Evolutionary conservation across 306 rosid genomes (phyloP).

Genomic region (Macrotyloma uniflorum): DNA sequence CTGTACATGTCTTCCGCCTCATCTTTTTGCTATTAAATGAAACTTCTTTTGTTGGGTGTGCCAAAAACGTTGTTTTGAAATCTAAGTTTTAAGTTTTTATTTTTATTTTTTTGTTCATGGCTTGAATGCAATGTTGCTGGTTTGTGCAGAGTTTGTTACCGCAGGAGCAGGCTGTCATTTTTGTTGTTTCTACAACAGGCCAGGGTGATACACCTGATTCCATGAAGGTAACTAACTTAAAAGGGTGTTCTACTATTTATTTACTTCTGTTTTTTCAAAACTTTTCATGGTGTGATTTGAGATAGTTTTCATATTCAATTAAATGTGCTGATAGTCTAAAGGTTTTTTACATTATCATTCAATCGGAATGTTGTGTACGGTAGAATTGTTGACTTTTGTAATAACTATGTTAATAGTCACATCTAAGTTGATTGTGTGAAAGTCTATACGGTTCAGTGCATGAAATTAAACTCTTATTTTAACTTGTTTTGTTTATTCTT

Average conservation of each 20-base stretch:
- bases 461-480: neutral
- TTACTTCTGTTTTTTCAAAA: neutral
- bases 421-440: neutral
- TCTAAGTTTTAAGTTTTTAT: neutral
- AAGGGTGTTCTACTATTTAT: neutral
- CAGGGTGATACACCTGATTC: constrained; percentile 95
- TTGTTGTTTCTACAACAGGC: constrained; percentile 96
- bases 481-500: constrained; percentile 27
- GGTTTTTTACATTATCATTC: neutral
- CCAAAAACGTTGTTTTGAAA: neutral
- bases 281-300: neutral
- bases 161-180: constrained; percentile 65
- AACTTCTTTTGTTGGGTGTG: constrained; percentile 12
- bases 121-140: constrained; percentile 20
- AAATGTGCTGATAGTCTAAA: neutral
- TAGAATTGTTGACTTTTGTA: neutral
- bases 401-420: neutral
- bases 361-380: neutral
- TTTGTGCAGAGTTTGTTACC: constrained; percentile 60
- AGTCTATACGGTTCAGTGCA: neutral
- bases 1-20: constrained; percentile 45
- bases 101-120: neutral
- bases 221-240: constrained; percentile 64
- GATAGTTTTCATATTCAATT: neutral
- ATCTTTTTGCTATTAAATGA: neutral